phyloP scores from a whole-genome alignment of 1,284 basidiomycete genomes.

The Cutaneotrichosporon sp. region DNA sequence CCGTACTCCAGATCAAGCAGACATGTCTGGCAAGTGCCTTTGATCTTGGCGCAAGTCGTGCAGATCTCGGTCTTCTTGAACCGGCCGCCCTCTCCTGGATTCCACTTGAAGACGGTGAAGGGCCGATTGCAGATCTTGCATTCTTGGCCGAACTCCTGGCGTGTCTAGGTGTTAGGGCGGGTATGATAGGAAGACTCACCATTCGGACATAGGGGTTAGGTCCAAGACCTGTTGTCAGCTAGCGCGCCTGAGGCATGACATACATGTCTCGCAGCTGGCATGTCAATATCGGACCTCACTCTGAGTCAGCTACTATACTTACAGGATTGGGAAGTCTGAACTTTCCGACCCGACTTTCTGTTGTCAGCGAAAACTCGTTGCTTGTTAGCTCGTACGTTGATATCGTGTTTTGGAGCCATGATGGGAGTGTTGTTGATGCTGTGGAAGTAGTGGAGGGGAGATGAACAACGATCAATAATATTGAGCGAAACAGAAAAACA shows the following conservation, averaged over 20 bases:
- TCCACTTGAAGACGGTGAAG: conserved; percentile 98
- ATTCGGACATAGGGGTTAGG: conserved; percentile 84
- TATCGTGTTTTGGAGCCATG: conserved; percentile 46
- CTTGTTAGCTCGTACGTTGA: conserved; percentile 39
- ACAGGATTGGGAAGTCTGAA: conserved; percentile 49
- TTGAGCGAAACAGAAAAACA: no score
- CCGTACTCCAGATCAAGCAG: conserved; percentile 93
- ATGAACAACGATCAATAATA: no score
- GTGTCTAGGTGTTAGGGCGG: conserved; percentile 58
- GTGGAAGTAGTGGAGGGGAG: not conserved
- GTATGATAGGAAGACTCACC: conserved; percentile 53
- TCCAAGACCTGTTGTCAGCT: conserved; percentile 61
- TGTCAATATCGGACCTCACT: not conserved
- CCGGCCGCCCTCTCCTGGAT: conserved; percentile 82
- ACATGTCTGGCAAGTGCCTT: conserved; percentile 98
- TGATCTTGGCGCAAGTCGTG: conserved; percentile 97
- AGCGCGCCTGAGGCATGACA: conserved; percentile 33
- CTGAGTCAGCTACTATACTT: conserved; percentile 15
- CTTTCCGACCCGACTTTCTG: conserved; percentile 49
- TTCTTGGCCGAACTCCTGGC: conserved; percentile 91
- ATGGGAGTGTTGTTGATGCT: conserved; percentile 2
- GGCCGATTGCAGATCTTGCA: conserved; percentile 86
- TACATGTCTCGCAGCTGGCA: conserved; percentile 74
- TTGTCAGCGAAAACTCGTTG: not conserved
- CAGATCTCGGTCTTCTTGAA: conserved; percentile 98